A percentile compares a stretch with the other conserved stretches of the same genome.
Conservation (phyloP, 2,329 filamentous ascomycete species). For the Xylariaceae sp. region DNA sequence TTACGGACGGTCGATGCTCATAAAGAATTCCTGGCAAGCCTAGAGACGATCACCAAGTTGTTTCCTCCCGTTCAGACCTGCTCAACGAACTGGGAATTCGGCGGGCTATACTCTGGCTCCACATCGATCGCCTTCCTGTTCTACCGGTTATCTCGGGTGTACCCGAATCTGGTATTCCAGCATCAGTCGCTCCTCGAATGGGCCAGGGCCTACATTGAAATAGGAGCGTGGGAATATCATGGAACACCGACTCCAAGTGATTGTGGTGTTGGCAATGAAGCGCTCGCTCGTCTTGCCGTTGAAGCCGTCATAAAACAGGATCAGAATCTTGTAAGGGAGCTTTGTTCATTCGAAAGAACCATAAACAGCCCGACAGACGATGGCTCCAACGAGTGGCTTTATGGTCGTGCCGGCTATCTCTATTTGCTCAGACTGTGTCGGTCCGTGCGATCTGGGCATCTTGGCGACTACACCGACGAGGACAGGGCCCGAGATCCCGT, state of each 20-base stretch:
- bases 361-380: slow-evolving; percentile 43
- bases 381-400: slow-evolving; percentile 56
- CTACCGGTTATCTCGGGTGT: slow-evolving; percentile 40
- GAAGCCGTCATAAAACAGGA: slow-evolving; percentile 40
- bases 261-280: slow-evolving; percentile 48
- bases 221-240: slow-evolving; percentile 33
- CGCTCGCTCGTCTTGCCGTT: slow-evolving; percentile 43
- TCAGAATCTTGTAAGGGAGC: slow-evolving; percentile 33
- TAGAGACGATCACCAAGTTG: slow-evolving; percentile 22
- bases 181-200: slow-evolving; percentile 41
- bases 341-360: slow-evolving; percentile 38
- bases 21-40: slow-evolving; percentile 23
- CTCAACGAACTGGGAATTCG: slow-evolving; percentile 31
- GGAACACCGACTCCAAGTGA: slow-evolving; percentile 37
- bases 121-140: slow-evolving; percentile 54
- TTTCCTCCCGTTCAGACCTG: slow-evolving; percentile 27
- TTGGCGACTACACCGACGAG: slow-evolving; percentile 39
- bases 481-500: slow-evolving; percentile 41
- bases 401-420: slow-evolving; percentile 62
- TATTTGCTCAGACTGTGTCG: slow-evolving; percentile 62
- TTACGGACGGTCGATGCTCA: slow-evolving; percentile 13
- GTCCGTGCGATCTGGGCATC: slow-evolving; percentile 19
- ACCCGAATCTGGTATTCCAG: slow-evolving; percentile 41
- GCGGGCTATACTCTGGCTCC: slow-evolving; percentile 50
- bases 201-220: slow-evolving; percentile 42